Percentiles rank a stretch among this genome's conserved stretches.
Evolutionary conservation across 1,139 yeast genomes (phyloP).

Genomic region (Yamadazyma taylorii): DNA sequence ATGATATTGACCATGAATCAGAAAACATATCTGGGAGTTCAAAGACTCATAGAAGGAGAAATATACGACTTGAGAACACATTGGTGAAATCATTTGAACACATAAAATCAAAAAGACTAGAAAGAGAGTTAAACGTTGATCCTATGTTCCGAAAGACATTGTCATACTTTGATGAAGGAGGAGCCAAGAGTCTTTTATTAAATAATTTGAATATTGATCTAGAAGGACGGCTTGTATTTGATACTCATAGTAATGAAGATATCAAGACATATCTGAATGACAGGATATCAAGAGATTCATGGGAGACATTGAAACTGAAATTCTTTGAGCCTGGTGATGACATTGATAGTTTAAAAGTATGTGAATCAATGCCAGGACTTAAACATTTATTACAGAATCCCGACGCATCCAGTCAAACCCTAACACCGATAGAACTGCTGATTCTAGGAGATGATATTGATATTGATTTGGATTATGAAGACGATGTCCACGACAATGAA

Average conservation of each 20-base stretch:
- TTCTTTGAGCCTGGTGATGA: conserved; percentile 22
- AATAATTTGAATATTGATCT: conserved; percentile 62
- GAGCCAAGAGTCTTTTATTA: conserved; percentile 76
- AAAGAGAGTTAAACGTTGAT: conserved; percentile 74
- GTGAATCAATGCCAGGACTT: conserved; percentile 60
- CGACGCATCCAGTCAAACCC: conserved; percentile 28
- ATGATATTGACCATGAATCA: conserved; percentile 16
- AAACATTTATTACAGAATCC: conserved; percentile 56
- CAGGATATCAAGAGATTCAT: conserved; percentile 7
- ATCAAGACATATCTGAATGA: neutral
- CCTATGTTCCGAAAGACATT: conserved; percentile 84
- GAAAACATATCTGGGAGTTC: conserved; percentile 6
- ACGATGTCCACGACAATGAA: conserved; percentile 7
- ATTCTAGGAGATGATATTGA: no score
- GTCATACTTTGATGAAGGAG: conserved; percentile 92
- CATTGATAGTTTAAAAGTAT: conserved; percentile 28
- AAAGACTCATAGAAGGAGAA: conserved; percentile 13
- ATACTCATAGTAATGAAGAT: conserved; percentile 11
- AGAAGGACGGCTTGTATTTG: conserved; percentile 58
- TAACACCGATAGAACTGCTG: conserved; percentile 1
- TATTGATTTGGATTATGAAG: conserved; percentile 3
- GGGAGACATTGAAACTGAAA: conserved; percentile 15
- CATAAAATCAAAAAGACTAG: conserved; percentile 64
- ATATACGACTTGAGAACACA: conserved; percentile 39
- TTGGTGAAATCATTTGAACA: conserved; percentile 50